Evolutionary conservation across 345 rosid species (phyloP), one percentile per base, ranked within the genome.

Genomic region (Physaria fendleri): DNA sequence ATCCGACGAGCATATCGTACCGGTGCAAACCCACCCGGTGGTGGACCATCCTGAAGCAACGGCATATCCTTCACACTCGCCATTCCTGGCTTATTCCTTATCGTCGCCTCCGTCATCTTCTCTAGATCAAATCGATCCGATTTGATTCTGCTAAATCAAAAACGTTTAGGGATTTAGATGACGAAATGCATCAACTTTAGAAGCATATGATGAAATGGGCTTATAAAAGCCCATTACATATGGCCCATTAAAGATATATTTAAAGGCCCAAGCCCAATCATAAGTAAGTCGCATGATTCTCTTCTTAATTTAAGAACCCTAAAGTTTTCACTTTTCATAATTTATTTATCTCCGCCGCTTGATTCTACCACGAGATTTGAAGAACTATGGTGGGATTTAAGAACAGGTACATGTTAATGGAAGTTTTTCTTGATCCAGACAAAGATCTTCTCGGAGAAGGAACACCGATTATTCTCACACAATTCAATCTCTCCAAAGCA

Each of bases 51-150:
- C 50, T 93, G 99, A 45, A 93, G 82, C 53, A 86, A 2, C 4
- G 99, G 97, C 99, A 93, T 93, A 68, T 92, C 99, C 74, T 86
- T 92, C 41, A 92, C 95, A 74, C 98, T 92, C 16, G 82, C 93
- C 95, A 88, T 88, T 42, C 98, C 98, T n/a, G 98, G 91, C 89
- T 88, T 92, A 28, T 86, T 92, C 82, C 98, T 84, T 35, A 92
- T 83, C 87, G 81, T 18, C 12, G 95, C 85, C 76, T 92, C 99
- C 79, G 99, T 93, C 99, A 93, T 93, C 71, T 74, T 69, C 47
- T 2, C 45, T 58, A 35, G 53, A 41, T 27, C 34, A 3, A 29
- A 56, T 56, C 47, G 25, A 30, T 51, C 45, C 8, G 66, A 52
- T 59, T 57, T 28, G 54, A 44, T 43, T 60, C 46, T 46, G 50